Base-by-base conservation (phyloP, 2,329 filamentous ascomycete genomes). In the Emmonsiellopsis sp. region DNA sequence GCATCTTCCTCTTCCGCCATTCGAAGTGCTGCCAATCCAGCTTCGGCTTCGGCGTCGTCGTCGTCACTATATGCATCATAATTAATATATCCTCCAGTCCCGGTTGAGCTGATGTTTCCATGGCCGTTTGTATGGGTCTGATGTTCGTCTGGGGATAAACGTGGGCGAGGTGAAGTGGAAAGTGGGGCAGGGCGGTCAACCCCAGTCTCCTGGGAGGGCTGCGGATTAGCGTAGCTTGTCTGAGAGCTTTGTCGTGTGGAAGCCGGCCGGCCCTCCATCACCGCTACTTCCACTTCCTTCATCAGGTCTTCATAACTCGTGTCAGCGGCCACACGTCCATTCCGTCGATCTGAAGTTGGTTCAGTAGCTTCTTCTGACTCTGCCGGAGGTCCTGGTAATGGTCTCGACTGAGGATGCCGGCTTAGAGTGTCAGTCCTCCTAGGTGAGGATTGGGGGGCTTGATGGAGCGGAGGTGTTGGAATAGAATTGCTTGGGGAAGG, bases 21-120 rank as follows among this genome's bases (percentile, higher is more conserved):
- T 55, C 84, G 83, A 79, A 97, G 83, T 59, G 90, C 90, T 65
- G 87, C 81, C 50, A 94, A 73, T 13, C 93, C 92, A 56, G 89
- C 89, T 40, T 86, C 84, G 16, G 87, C 92, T 68, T 96, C 92
- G 0, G 87, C 83, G 65, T 97, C 92, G 64, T 89, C 94, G 49
- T 94, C 89, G 52, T 92, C 86, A 57, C 77, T 76, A 60, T 78
- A 78, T 5, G 73, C 72, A 55, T 71, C 72, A 55, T 76, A 74
- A 55, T 75, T 73, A 40, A 73, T 67, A 54, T 73, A 71, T 50
- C 75, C 66, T 52, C 73, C 71, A 1, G 69, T 66, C 3, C 69
- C 72, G 4, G 74, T 75, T 4, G 72, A 63, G 58, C 72, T 65
- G 64, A 75, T 65, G 57, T 73, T 73, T 2, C 76, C 77, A 49